Evolutionary conservation across 495 filamentous ascomycete species (phyloP), one percentile per base, ranked within the genome.

Genomic region (Lasiosphaeria ovina): DNA sequence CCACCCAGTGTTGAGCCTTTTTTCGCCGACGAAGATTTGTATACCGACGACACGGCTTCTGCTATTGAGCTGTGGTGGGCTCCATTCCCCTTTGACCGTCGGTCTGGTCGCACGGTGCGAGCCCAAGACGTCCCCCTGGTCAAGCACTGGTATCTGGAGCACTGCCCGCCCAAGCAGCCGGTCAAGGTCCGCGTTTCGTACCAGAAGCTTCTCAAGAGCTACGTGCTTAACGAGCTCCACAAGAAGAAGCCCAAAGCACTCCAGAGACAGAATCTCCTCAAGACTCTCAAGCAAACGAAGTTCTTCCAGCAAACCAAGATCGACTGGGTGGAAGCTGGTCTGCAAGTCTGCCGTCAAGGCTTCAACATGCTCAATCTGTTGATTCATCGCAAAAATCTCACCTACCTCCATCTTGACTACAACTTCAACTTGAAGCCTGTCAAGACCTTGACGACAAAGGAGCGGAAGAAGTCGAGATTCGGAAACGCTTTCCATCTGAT

Each of bases 341-440:
- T 99, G 66, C 95, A 98, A 78, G 95, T 99, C 60, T 98, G 94
- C 73, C 85, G 95, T 49, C 95, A 99, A 70, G 95, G 95, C 35
- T 99, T 96, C 79, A 99, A 98, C 78, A 99, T 99, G 95, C 81
- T 99, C 62, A 99, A 98, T 71, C 78, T 99, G 58, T 77, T 99
- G 66, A 99, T 99, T 66, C 95, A 99, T 72, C 85, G 95, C 60
- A 99, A 99, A 84, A 98, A 98, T 72, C 78, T 99, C 59, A 99
- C 95, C 6, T 99, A 99, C 75, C 84, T 99, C 45, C 95, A 99
- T 81, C 82, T 99, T 33, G 95, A 99, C 67, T 99, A 98, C 78
- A 99, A 99, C 77, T 99, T 99, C 81, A 99, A 99, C 77, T 72
- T 99, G 70, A 99, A 99, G 78, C 95, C 95, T 8, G 93, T 99